These are phyloP conservation scores for Stachybotrys chlorohalonatus DNA, from an alignment of 2,329 filamentous ascomycete species.

Conservation along the genomic window DNA sequence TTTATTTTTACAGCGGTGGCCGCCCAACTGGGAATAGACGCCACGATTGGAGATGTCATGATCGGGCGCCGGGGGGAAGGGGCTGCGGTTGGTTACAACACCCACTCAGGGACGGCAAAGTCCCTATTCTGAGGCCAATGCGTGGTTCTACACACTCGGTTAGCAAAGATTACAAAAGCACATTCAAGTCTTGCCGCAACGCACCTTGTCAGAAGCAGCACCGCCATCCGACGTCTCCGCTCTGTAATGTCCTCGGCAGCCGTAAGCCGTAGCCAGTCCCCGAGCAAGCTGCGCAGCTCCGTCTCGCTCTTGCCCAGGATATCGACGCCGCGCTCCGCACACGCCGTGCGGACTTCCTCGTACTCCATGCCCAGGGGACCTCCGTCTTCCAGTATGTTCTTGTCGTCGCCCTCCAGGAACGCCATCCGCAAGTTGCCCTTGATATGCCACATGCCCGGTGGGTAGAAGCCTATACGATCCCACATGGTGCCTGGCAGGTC, in stretches of 20 bases:
- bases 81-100: constrained; percentile 15
- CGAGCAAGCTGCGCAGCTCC: constrained; percentile 39
- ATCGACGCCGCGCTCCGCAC: constrained; percentile 58
- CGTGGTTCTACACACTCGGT: constrained; percentile 18
- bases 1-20: too few relatives aligned
- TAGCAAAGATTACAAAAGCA: constrained; percentile 1
- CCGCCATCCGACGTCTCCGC: constrained; percentile 27
- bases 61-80: too few relatives aligned
- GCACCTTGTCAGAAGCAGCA: constrained; percentile 32
- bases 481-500: constrained; percentile 37
- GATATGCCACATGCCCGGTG: constrained; percentile 41
- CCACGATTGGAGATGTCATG: too few relatives aligned
- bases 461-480: constrained; percentile 39
- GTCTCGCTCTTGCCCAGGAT: constrained; percentile 47
- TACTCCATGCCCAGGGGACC: constrained; percentile 45
- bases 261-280: constrained; percentile 39
- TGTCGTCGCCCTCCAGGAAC: constrained; percentile 64
- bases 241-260: constrained; percentile 25
- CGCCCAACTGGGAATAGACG: too few relatives aligned
- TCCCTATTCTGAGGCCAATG: constrained; percentile 30
- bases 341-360: constrained; percentile 61
- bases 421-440: constrained; percentile 45
- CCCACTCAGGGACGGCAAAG: constrained; percentile 32
- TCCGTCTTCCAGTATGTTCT: constrained; percentile 53
- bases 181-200: constrained; percentile 9